A percentile compares a stretch with the other conserved stretches of the same genome.
These are phyloP conservation scores for Ceratobasidium sp. DNA, from an alignment of 1,284 basidiomycete species.

Conservation along the genomic window DNA sequence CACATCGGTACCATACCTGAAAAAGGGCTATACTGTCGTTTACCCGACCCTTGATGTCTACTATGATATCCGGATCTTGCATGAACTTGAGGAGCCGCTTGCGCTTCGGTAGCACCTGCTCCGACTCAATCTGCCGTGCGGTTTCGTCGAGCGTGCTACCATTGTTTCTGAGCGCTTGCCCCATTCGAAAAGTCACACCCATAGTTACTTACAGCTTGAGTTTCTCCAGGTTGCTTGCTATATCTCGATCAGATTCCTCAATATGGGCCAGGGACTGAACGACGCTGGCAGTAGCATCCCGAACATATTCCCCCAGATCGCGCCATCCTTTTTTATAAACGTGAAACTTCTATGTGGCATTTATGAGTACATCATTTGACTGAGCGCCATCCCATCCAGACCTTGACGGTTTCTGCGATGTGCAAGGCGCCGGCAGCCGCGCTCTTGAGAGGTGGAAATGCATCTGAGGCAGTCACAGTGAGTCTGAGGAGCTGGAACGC, in stretches of 20 bases:
- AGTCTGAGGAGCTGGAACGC: not conserved
- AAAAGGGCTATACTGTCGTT: not conserved
- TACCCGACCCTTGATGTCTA: not conserved
- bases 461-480: not conserved
- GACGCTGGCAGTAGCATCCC: not conserved
- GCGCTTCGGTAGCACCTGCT: not conserved
- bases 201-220: not conserved
- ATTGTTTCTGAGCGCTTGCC: no score
- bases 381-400: not conserved
- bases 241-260: not conserved
- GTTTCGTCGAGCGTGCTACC: not conserved
- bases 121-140: not conserved
- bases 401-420: not conserved
- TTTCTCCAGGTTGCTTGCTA: not conserved
- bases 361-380: not conserved
- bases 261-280: not conserved
- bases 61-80: not conserved
- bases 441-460: constrained; percentile 8
- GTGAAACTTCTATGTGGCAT: not conserved
- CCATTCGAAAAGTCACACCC: no score
- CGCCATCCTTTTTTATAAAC: not conserved
- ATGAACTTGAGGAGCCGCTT: not conserved
- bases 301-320: not conserved
- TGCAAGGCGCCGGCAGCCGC: not conserved
- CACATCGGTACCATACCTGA: not conserved